Evolutionary conservation across 2,329 filamentous ascomycete species (phyloP).

Genomic region (Diaporthe sp.): DNA sequence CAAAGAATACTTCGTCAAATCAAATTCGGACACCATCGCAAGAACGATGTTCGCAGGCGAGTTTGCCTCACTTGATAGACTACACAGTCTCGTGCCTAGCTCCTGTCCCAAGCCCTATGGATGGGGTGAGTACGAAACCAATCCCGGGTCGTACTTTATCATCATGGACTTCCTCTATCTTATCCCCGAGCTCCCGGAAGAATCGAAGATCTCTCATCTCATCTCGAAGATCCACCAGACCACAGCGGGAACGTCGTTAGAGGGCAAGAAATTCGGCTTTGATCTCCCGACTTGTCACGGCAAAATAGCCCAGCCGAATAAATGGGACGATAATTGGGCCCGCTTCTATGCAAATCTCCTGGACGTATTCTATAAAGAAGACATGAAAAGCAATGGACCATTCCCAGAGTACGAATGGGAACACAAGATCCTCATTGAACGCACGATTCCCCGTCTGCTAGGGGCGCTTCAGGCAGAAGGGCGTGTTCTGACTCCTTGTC

Average conservation of each 20-base stretch:
- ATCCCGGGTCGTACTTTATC: conserved; percentile 17
- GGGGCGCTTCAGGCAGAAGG: conserved; percentile 23
- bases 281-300: conserved; percentile 26
- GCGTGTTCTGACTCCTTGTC: conserved; percentile 1
- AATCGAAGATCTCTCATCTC: not conserved
- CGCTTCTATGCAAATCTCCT: conserved; percentile 16
- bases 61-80: conserved; percentile 6
- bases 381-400: conserved; percentile 15
- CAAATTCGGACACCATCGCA: not conserved
- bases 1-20: conserved; percentile 26
- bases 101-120: conserved; percentile 18
- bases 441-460: conserved; percentile 20
- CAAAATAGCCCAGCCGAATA: conserved; percentile 24
- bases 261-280: conserved; percentile 21
- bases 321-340: conserved; percentile 26
- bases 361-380: conserved; percentile 5
- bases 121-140: conserved; percentile 13
- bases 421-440: not conserved
- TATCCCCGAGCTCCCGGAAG: not conserved
- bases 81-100: not conserved
- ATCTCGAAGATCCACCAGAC: conserved; percentile 8
- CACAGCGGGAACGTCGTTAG: conserved; percentile 4
- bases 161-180: conserved; percentile 27
- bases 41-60: not conserved
- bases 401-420: not conserved